These are phyloP conservation scores for Alternaria triticimaculans DNA, from an alignment of 2,329 filamentous ascomycete genomes.

Conservation along the genomic window DNA sequence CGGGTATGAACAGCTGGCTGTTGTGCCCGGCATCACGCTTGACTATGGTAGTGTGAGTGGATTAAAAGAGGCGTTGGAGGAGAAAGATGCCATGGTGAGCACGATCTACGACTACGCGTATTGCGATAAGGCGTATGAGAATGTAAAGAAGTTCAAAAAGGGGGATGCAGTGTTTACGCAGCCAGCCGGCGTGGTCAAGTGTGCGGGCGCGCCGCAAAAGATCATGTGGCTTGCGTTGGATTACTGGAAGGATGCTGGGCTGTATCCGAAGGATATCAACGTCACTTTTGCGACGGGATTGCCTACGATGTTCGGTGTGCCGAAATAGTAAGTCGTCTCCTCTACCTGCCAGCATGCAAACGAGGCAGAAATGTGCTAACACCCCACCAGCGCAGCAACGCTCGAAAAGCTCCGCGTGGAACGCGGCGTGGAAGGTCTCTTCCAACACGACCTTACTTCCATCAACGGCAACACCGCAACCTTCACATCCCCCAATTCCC, in stretches of 20 bases:
- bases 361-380: neutral
- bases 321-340: slow-evolving; percentile 33
- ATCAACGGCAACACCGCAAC: slow-evolving; percentile 48
- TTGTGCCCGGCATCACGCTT: slow-evolving; percentile 58
- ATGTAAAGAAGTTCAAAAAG: slow-evolving; percentile 41
- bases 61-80: slow-evolving; percentile 45
- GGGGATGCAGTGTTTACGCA: slow-evolving; percentile 50
- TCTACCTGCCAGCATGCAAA: too few species aligned
- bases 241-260: slow-evolving; percentile 45
- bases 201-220: slow-evolving; percentile 51
- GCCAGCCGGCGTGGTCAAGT: slow-evolving; percentile 50
- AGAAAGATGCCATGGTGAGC: slow-evolving; percentile 44
- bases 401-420: slow-evolving; percentile 47
- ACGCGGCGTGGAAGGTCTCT: slow-evolving; percentile 48
- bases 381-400: slow-evolving; percentile 31
- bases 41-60: slow-evolving; percentile 41
- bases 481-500: slow-evolving; percentile 35
- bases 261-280: slow-evolving; percentile 45
- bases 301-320: slow-evolving; percentile 51
- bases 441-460: slow-evolving; percentile 48
- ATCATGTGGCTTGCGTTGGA: slow-evolving; percentile 53
- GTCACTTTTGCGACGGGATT: slow-evolving; percentile 50
- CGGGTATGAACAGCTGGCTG: slow-evolving; percentile 69
- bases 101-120: slow-evolving; percentile 49
- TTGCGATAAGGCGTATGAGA: slow-evolving; percentile 47